Evolutionary conservation across 805 yeast genomes (phyloP).

Genomic region (Candida pseudofarinosa): DNA sequence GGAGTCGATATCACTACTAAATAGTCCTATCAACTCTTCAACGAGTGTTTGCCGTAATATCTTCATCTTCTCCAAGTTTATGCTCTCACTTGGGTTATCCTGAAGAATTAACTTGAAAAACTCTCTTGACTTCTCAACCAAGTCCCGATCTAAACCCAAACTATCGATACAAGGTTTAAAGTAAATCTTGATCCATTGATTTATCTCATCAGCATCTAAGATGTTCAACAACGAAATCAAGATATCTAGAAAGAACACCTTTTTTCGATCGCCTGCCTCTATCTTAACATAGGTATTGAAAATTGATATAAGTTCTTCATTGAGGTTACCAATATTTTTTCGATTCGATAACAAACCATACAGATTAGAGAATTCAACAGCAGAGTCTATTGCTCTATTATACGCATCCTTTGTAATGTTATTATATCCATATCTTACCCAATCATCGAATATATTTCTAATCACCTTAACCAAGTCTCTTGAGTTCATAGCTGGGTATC

Average conservation of each 20-base stretch:
- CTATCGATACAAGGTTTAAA: slow-evolving; percentile 53
- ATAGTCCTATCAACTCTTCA: background rate
- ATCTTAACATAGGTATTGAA: slow-evolving; percentile 29
- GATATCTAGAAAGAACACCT: slow-evolving; percentile 35
- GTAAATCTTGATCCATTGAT: slow-evolving; percentile 48
- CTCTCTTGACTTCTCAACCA: slow-evolving; percentile 28
- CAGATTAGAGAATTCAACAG: slow-evolving; percentile 17
- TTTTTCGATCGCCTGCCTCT: slow-evolving; percentile 25
- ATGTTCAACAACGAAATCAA: slow-evolving; percentile 31
- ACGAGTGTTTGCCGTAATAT: background rate
- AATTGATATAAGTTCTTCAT: slow-evolving; percentile 32
- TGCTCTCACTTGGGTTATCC: slow-evolving; percentile 20
- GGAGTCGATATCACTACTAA: background rate
- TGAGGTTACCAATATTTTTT: slow-evolving; percentile 25
- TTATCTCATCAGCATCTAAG: slow-evolving; percentile 28
- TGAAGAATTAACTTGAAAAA: slow-evolving; percentile 21
- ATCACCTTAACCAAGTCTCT: slow-evolving; percentile 23
- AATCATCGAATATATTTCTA: slow-evolving; percentile 19
- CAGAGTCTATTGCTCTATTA: slow-evolving; percentile 12
- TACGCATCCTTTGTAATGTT: slow-evolving; percentile 5
- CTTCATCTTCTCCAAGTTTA: slow-evolving; percentile 14
- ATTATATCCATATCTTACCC: slow-evolving; percentile 12
- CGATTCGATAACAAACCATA: slow-evolving; percentile 34
- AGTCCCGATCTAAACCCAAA: slow-evolving; percentile 45
- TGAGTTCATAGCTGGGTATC: slow-evolving; percentile 6